Conservation (phyloP, 2,329 filamentous ascomycete species). For the Aspergillus sp. region DNA sequence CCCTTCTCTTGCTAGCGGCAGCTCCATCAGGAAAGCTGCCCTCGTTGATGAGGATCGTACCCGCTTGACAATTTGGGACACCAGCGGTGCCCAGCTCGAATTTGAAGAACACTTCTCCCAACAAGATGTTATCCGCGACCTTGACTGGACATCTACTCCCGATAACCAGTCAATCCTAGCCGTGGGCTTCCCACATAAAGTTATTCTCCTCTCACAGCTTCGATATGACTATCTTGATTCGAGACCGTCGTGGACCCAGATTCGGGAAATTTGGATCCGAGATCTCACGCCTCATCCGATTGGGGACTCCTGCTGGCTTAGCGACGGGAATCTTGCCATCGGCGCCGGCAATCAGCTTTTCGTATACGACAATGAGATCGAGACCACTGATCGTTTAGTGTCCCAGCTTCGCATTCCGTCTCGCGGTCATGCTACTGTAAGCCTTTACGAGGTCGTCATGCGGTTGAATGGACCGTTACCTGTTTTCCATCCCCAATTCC, state of each 20-base stretch:
- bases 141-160: conserved; percentile 92
- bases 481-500: conserved; percentile 86
- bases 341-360: conserved; percentile 91
- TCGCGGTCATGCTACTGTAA: conserved; percentile 51
- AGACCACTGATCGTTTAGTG: conserved; percentile 59
- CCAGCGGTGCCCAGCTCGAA: conserved; percentile 75
- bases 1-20: conserved; percentile 77
- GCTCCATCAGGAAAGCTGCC: conserved; percentile 81
- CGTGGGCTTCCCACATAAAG: conserved; percentile 85
- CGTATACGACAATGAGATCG: conserved; percentile 73
- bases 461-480: conserved; percentile 83
- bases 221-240: conserved; percentile 89
- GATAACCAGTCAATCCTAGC: conserved; percentile 85
- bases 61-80: conserved; percentile 86
- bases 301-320: conserved; percentile 88
- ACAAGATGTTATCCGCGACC: conserved; percentile 74
- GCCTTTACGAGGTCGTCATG: conserved; percentile 79
- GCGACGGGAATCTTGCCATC: conserved; percentile 78
- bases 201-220: conserved; percentile 79
- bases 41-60: conserved; percentile 72
- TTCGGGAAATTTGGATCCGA: conserved; percentile 76
- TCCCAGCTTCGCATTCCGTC: conserved; percentile 53
- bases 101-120: conserved; percentile 72
- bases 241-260: conserved; percentile 82
- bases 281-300: conserved; percentile 86